Evolutionary conservation across 1,139 yeast genomes (phyloP), one percentile per base, ranked within the genome.

Genomic region (Suzukiozyma palmioleophila): DNA sequence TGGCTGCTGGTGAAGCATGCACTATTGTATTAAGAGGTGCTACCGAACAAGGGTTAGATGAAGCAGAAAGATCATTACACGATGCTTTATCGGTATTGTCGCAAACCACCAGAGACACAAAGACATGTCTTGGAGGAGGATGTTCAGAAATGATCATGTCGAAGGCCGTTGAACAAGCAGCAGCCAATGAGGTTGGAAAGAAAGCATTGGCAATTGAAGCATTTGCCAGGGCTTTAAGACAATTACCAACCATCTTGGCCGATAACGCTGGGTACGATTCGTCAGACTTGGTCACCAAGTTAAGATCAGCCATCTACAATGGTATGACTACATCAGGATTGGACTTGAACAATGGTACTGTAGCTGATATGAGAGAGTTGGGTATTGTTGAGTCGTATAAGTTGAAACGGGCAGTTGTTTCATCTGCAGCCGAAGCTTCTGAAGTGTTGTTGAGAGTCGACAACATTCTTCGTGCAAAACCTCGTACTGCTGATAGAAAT

Each of bases 61-160:
- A 92, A 69, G 95, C 97, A 14, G 97, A 92, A 64, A 83, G 99
- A 64, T 89, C 98, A 1, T 72, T 92, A 46, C 99, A 94, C 58
- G 99, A 92, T 65, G 98, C 99, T 1, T 73, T 92, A 43, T 87
- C 96, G 2, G 98, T 92, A 11, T 74, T 92, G 43, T 88, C 97
- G 1, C 98, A 94, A 66, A 92, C 98, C 12, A 92, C 97, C 1
- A 81, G 74, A 51, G 96, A 89, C 56, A 86, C 97, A n/a, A 81
- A 90, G 60, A 89, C 97, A 2, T 94, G 94, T 29, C 75, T 92
- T 36, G 99, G 99, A 42, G 99, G 97, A 49, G 99, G 99, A 22
- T 90, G 97, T 59, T 82, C 97, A 3, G 99, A 92, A 65, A 90
- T 92, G 96, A 74, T 88, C 53, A 92, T 92, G 98, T 85, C 97